Evolutionary conservation across 2,329 filamentous ascomycete species (phyloP).

Genomic region (Fusarium sp.): DNA sequence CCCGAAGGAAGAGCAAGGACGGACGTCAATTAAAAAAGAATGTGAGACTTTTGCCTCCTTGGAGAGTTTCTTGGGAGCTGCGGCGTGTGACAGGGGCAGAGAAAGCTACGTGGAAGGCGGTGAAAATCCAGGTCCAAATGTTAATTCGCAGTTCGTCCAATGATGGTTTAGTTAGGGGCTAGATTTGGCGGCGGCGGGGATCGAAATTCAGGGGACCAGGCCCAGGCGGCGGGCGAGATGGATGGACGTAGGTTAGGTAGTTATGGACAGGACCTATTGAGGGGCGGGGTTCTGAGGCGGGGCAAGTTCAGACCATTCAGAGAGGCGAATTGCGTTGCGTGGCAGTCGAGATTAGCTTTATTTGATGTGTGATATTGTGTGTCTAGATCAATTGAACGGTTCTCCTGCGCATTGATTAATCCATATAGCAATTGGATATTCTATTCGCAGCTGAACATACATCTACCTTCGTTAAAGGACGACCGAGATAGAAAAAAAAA

Average conservation of each 20-base stretch:
- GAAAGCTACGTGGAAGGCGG: constrained; percentile 47
- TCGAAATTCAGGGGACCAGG: constrained; percentile 38
- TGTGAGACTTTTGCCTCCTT: constrained; percentile 37
- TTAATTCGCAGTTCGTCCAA: constrained; percentile 27
- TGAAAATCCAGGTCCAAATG: constrained; percentile 39
- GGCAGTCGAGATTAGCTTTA: constrained; percentile 9
- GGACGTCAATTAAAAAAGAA: constrained; percentile 27
- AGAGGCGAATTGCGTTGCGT: constrained; percentile 38
- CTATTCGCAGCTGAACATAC: not conserved
- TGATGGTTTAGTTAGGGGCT: constrained; percentile 32
- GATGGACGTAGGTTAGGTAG: not conserved
- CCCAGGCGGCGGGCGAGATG: not conserved
- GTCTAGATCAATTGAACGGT: not conserved
- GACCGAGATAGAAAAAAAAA: not conserved
- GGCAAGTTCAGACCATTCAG: constrained; percentile 36
- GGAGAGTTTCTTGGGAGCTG: constrained; percentile 9
- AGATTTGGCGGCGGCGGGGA: constrained; percentile 20
- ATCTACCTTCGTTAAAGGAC: not conserved
- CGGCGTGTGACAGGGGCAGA: constrained; percentile 20
- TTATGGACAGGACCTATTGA: too few relatives aligned
- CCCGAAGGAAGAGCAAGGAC: not conserved
- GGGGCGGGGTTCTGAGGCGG: constrained; percentile 46
- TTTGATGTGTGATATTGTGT: not conserved
- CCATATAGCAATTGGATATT: not conserved
- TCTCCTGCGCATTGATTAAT: not conserved